Evolutionary conservation across 2,329 filamentous ascomycete species (phyloP).

Genomic region (Ustulina deusta): DNA sequence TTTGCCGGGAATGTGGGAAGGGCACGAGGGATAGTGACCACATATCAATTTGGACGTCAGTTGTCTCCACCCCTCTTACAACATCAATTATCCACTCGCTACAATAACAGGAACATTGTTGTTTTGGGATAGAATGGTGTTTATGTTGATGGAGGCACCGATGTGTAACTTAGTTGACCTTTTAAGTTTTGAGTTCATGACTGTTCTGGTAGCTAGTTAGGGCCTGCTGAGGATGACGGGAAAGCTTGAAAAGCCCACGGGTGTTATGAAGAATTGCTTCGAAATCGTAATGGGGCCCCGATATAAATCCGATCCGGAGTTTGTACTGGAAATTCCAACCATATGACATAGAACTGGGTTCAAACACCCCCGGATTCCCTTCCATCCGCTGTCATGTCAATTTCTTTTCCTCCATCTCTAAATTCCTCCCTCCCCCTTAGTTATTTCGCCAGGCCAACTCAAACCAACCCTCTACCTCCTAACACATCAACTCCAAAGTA

Average conservation of each 20-base stretch:
- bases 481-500: not conserved
- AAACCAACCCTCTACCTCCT: not conserved
- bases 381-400: not conserved
- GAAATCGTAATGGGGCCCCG: not conserved
- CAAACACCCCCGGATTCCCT: not conserved
- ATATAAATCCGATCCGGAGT: not conserved
- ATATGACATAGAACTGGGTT: not conserved
- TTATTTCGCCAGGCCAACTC: not conserved
- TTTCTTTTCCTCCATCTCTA: not conserved
- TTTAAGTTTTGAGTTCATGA: not conserved
- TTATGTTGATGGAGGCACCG: too few relatives aligned
- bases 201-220: not conserved
- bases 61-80: too few relatives aligned
- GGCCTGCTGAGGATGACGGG: not conserved
- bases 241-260: not conserved
- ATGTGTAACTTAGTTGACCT: not conserved
- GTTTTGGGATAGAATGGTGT: too few relatives aligned
- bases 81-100: too few relatives aligned
- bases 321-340: not conserved
- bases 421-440: not conserved
- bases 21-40: too few relatives aligned
- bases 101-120: too few relatives aligned
- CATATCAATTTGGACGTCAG: too few relatives aligned
- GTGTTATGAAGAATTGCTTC: not conserved
- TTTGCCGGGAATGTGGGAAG: too few relatives aligned